Evolutionary conservation across 2,329 filamentous ascomycete species (phyloP), one percentile per base, ranked within the genome.

Genomic region (Penicillium sp.): DNA sequence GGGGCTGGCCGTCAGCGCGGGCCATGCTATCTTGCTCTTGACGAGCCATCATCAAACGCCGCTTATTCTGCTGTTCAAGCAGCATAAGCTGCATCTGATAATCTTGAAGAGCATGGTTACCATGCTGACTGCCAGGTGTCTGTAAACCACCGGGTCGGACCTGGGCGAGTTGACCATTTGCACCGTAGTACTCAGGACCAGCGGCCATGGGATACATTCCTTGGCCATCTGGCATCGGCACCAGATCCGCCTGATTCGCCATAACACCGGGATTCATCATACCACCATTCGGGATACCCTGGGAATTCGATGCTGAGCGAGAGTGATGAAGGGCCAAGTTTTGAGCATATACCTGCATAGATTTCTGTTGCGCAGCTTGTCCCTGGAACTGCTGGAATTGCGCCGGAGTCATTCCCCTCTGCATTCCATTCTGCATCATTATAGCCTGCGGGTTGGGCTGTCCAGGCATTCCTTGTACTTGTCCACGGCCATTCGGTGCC

Each of bases 291-390:
- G 86, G 86, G 83, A 93, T 89, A 75, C 86, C 85, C 81, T 91
- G 90, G 75, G 87, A 89, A 73, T 89, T 88, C 83, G 94, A 89
- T 76, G 81, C 82, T 90, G 88, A 78, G 76, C 89, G 89, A 74
- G 73, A 71, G 71, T 93, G 89, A 76, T 93, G 89, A 77, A 92
- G 87, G 77, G 89, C 86, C 73, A 96, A 84, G 76, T 87, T 90
- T 77, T 91, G 87, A 73, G 90, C 87, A 83, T 96, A 96, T 75
- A 90, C 88, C 76, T 91, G 88, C 75, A 96, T 89, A 70, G 88
- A 89, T 81, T 96, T 96, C 72, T 87, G 83, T 80, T 93, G 90
- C 62, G 86, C 82, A 64, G 81, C 81, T 58, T 84, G 83, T 57
- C 73, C 75, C 78, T 81, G 82, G 75, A 87, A 83, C 65, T 80